phyloP scores from a whole-genome alignment of 1,284 basidiomycete genomes.

The Xerocomus minutiporus region DNA sequence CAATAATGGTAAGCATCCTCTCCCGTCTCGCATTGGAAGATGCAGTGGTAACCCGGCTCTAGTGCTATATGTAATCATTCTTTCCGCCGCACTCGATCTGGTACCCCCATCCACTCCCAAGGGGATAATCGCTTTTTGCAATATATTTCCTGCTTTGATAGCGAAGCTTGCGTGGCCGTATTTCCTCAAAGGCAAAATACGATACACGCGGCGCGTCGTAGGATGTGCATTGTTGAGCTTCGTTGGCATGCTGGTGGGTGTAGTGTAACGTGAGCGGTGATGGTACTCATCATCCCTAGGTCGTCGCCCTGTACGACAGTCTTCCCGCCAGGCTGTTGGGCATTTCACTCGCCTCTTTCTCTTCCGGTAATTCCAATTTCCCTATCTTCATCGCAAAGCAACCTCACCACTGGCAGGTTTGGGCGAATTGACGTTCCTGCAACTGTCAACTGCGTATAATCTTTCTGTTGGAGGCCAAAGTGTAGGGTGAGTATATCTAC shows the following conservation, averaged over 20 bases:
- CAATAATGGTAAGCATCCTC: slow-evolving; percentile 44
- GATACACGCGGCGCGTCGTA: slow-evolving; percentile 70
- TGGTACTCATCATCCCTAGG: slow-evolving; percentile 40
- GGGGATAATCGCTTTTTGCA: slow-evolving; percentile 91
- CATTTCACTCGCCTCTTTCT: slow-evolving; percentile 87
- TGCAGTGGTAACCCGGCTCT: background rate
- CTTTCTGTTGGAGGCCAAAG: slow-evolving; percentile 67
- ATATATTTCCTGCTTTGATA: slow-evolving; percentile 75
- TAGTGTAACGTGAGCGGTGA: background rate
- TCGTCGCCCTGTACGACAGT: slow-evolving; percentile 73
- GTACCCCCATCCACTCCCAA: slow-evolving; percentile 87
- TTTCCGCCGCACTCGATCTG: slow-evolving; percentile 92
- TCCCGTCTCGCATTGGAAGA: background rate
- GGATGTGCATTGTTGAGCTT: slow-evolving; percentile 75
- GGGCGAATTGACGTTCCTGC: slow-evolving; percentile 93
- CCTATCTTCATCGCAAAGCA: background rate
- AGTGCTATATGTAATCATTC: slow-evolving; percentile 94
- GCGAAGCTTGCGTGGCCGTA: slow-evolving; percentile 96
- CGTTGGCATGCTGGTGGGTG: slow-evolving; percentile 73
- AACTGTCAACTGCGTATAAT: slow-evolving; percentile 83
- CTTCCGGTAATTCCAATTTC: slow-evolving; percentile 55
- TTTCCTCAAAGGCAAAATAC: slow-evolving; percentile 75
- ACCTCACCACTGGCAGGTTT: slow-evolving; percentile 48
- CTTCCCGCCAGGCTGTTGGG: slow-evolving; percentile 76
- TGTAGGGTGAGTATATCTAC: slow-evolving; percentile 51